A percentile compares a stretch with the other conserved stretches of the same genome.
Evolutionary conservation across 805 yeast species (phyloP).

Genomic region (Metschnikowia arizonensis): DNA sequence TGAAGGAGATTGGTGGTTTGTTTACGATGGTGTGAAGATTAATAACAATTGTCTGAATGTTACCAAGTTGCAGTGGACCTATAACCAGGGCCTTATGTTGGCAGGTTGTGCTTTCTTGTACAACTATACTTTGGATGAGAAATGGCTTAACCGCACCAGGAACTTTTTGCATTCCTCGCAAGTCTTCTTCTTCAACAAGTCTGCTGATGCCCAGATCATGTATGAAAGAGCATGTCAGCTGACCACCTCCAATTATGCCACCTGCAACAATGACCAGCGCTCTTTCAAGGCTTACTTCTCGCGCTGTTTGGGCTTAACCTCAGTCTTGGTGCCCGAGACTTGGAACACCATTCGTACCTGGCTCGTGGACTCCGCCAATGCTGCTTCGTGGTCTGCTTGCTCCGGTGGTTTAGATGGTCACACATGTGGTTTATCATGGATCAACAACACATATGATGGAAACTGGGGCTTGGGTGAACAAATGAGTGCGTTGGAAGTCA

Average conservation of each 20-base stretch:
- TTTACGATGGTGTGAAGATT: constrained; percentile 71
- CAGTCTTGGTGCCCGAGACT: constrained; percentile 64
- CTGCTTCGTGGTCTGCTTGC: constrained; percentile 19
- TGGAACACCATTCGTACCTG: constrained; percentile 42
- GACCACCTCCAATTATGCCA: constrained; percentile 20
- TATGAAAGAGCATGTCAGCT: constrained; percentile 84
- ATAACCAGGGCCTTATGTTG: constrained; percentile 76
- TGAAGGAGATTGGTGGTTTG: constrained; percentile 45
- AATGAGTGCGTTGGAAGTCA: constrained; percentile 21
- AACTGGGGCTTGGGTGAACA: constrained; percentile 21
- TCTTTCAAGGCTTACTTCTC: constrained; percentile 85
- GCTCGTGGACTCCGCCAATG: constrained; percentile 37
- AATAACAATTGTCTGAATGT: constrained; percentile 58
- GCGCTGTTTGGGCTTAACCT: constrained; percentile 70
- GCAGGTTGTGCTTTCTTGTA: constrained; percentile 80
- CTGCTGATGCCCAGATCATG: constrained; percentile 44
- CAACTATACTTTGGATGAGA: constrained; percentile 60
- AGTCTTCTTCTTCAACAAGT: constrained; percentile 48
- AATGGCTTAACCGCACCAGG: constrained; percentile 63
- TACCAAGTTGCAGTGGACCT: constrained; percentile 71
- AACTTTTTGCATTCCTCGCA: constrained; percentile 51
- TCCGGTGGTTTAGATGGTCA: constrained; percentile 20
- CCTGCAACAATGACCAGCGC: constrained; percentile 84
- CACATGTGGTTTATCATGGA: constrained; percentile 22
- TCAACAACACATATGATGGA: constrained; percentile 19